Percentiles rank a stretch among this genome's conserved stretches.
Conservation (phyloP, 1,139 yeast genomes). For the Wickerhamomyces sp. region DNA sequence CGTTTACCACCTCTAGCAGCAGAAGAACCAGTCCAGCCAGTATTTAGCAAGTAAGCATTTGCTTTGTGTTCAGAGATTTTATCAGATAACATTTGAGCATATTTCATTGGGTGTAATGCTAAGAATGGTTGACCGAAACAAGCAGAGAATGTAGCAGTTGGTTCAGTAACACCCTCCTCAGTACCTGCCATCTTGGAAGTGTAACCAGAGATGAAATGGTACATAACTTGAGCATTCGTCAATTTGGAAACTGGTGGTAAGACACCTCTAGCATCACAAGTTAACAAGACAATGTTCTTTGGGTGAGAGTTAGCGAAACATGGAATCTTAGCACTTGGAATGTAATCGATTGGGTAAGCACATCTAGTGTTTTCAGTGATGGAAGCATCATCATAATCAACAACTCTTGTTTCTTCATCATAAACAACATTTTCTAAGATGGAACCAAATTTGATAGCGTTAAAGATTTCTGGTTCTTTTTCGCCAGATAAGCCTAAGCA, state of each 20-base stretch:
- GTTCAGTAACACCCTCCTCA: slow-evolving; percentile 98
- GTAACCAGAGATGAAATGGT: slow-evolving; percentile 97
- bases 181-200: slow-evolving; percentile 99
- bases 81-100: slow-evolving; percentile 94
- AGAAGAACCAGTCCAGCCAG: slow-evolving; percentile 98
- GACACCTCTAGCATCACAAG: slow-evolving; percentile 98
- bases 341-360: slow-evolving; percentile 96
- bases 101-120: slow-evolving; percentile 97
- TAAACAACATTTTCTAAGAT: slow-evolving; percentile 92
- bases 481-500: slow-evolving; percentile 87
- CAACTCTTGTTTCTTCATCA: slow-evolving; percentile 73
- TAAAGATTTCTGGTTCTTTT: slow-evolving; percentile 96
- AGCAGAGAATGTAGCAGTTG: slow-evolving; percentile 96
- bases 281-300: slow-evolving; percentile 83
- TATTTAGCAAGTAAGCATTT: slow-evolving; percentile 93
- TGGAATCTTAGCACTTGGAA: slow-evolving; percentile 95
- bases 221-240: slow-evolving; percentile 95
- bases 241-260: slow-evolving; percentile 95
- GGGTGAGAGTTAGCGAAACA: slow-evolving; percentile 91
- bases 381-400: slow-evolving; percentile 76
- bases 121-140: slow-evolving; percentile 99
- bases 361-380: slow-evolving; percentile 98
- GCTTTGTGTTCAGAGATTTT: slow-evolving; percentile 88
- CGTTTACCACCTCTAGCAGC: slow-evolving; percentile 94
- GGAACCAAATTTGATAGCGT: slow-evolving; percentile 91